Base-by-base conservation (phyloP, 129 eudicot genomes). In the Oenanthe sinensis region DNA sequence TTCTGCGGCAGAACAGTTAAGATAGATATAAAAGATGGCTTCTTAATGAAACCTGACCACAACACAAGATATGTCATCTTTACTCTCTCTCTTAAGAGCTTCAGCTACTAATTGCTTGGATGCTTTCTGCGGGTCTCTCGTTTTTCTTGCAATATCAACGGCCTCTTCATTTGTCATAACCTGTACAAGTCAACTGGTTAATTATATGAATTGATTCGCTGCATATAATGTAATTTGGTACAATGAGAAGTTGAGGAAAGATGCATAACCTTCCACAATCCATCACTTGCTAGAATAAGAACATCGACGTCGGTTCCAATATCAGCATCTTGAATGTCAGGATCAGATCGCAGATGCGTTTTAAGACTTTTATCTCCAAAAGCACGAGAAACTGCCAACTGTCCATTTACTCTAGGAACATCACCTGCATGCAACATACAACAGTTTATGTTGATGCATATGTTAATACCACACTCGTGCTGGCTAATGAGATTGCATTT, bases 301-400 rank as follows among this genome's bases (percentile, higher is more conserved):
- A 92, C 82, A 81, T 92, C 96, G 0, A 87, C 88, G 22, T 88
- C 84, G 0, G 81, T 79, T 74, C 88, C 90, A 19, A 92, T 80
- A 68, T 88, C 84, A 13, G 85, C 88, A 50, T 83, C 81, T 43
- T 76, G 78, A 20, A 92, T 75, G 28, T 92, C 96, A 11, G 97
- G 97, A 81, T 92, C 97, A 12, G 85, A 90, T 7, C 96, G 87
- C 20, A 92, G 77, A 85, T 92, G 97, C 15, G 76, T 62, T 81
- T 92, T 92, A 79, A 92, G 89, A 83, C 88, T 92, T 82, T 87
- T 90, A 85, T 92, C 96, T 71, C 97, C 97, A 50, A 92, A 92
- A 78, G 97, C 97, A 74, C 97, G 97, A 43, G 97, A 90, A 65
- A 92, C 97, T 11, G 97, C 97, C 67, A 92, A 84, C 58, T 92